Evolutionary conservation across 495 filamentous ascomycete genomes (phyloP).

Genomic region (Lasiosphaeria hispida): DNA sequence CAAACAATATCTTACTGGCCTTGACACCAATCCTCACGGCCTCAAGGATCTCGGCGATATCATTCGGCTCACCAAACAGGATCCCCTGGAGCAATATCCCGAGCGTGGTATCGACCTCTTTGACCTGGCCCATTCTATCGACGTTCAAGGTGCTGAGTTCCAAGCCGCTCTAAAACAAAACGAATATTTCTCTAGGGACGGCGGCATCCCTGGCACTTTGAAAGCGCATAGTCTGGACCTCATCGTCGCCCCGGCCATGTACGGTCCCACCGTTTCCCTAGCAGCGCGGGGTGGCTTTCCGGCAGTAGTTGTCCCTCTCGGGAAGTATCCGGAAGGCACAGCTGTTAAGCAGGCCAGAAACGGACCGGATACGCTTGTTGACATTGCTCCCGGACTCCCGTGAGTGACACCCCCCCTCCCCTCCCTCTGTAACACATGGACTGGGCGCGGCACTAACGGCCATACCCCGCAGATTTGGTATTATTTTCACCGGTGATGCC

Average conservation of each 20-base stretch:
- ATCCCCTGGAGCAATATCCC: background rate
- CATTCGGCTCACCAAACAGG: background rate
- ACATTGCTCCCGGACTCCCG: conserved; percentile 4
- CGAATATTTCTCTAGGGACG: background rate
- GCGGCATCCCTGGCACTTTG: conserved; percentile 7
- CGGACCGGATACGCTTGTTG: background rate
- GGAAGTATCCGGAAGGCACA: conserved; percentile 1
- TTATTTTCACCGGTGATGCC: background rate
- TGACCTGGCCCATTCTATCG: background rate
- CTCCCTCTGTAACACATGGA: no score
- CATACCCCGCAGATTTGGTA: background rate
- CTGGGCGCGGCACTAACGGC: no score
- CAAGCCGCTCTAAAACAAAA: background rate
- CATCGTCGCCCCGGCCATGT: background rate
- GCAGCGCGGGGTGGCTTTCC: conserved; percentile 5
- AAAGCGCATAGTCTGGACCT: background rate
- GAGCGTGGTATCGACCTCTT: conserved; percentile 1
- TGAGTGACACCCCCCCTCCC: background rate
- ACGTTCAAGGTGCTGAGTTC: conserved; percentile 3
- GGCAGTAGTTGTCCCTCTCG: background rate
- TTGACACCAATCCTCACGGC: conserved; percentile 2
- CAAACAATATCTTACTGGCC: background rate
- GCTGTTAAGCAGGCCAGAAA: background rate
- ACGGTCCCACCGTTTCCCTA: background rate
- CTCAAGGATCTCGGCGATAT: conserved; percentile 1